Conservation (phyloP, 352 stramenopile species). For the Globisporangium iwayamae region DNA sequence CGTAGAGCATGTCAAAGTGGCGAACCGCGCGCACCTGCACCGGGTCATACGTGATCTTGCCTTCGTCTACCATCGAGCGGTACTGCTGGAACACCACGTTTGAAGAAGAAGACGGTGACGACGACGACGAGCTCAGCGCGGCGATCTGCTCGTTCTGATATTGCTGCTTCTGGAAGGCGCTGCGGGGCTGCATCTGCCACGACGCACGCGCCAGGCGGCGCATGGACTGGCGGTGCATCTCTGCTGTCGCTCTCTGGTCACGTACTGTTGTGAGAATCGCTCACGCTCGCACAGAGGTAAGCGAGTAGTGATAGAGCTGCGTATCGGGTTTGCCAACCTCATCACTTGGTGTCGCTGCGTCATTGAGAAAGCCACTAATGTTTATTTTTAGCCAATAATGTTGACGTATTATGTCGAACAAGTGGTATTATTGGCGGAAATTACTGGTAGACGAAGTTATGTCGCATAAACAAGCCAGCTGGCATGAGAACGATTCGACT, state of each 20-base stretch:
- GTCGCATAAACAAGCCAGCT: neutral
- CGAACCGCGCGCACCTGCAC: conserved; percentile 64
- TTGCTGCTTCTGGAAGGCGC: neutral
- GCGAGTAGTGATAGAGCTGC: neutral
- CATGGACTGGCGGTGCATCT: conserved; percentile 12
- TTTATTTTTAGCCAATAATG: no score
- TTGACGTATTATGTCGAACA: no score
- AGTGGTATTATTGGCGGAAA: neutral
- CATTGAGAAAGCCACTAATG: no score
- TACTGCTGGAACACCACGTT: conserved; percentile 29
- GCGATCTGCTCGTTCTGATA: conserved; percentile 2
- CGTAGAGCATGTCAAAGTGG: conserved; percentile 60
- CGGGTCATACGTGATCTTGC: conserved; percentile 63
- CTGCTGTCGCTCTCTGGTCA: neutral
- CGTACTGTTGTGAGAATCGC: neutral
- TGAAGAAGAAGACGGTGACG: neutral
- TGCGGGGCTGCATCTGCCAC: conserved; percentile 3
- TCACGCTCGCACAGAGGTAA: neutral
- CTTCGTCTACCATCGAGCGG: conserved; percentile 49
- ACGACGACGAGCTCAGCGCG: conserved; percentile 1
- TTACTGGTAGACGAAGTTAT: neutral
- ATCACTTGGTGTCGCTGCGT: no score
- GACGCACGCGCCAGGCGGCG: conserved; percentile 4
- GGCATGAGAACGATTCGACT: neutral
- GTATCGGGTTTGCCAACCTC: neutral